Base-by-base conservation (phyloP, 176 grass and related monocot genomes). In the Juncus inflexus region DNA sequence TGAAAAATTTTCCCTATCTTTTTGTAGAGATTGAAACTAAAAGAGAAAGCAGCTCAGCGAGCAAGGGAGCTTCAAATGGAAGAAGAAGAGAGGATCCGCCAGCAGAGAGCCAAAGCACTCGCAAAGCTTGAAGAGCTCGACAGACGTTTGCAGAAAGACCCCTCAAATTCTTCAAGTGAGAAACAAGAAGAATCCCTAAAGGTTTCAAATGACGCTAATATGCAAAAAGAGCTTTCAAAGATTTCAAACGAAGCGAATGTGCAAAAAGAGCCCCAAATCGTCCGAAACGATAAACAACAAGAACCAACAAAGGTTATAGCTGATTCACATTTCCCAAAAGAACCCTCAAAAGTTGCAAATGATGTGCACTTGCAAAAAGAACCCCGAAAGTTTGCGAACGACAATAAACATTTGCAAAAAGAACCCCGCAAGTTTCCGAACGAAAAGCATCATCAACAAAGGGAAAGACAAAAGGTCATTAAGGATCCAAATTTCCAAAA, bases 71-170 rank as follows among this genome's bases (percentile, higher is more conserved):
- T 92, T 58, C 83, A 99, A 82, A 64, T 70, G 61, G 89, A 99
- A 75, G 94, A 99, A 73, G 89, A 99, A 54, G 89, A 99, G 67
- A 81, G 85, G 43, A 86, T 60, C 72, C 87, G 79, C 50, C 81
- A 89, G 58, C 94, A 92, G 79, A 99, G 71, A 62, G 89, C 85
- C 72, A 99, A 99, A 85, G 94, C 89, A 75, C 83, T 90, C 54
- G 83, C 76, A 6, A 99, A 99, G 62, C 77, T 92, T 74, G 94
- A 99, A 84, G 94, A 90, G 75, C 54, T 99, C 72, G 86, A 99
- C 57, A 88, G 76, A 36, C 94, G 94, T 4, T 28, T 11, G 7
- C 67, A 71, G 42, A 71, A 59, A n/a, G 52, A 70, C 13, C 53
- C 67, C 43, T 9, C 43, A 47, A 47, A 47, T 47, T 47, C 43